Percentiles rank a stretch among this genome's conserved stretches.
Evolutionary conservation across 2,329 filamentous ascomycete genomes (phyloP).

Genomic region (Fusarium dimerum): DNA sequence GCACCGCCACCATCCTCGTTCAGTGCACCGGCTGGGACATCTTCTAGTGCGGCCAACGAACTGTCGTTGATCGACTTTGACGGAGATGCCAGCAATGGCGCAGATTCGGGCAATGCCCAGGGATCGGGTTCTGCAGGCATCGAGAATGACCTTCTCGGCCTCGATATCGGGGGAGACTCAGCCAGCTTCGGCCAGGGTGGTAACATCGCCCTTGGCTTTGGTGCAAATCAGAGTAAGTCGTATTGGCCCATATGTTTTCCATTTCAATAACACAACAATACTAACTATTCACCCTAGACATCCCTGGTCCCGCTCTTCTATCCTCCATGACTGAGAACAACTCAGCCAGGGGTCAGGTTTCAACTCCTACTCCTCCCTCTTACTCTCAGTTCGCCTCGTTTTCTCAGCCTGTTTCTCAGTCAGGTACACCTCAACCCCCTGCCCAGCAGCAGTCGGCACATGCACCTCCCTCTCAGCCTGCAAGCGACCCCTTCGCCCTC

Average conservation of each 20-base stretch:
- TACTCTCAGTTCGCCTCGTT: conserved; percentile 60
- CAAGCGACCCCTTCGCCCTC: conserved; percentile 55
- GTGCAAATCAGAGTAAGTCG: conserved; percentile 64
- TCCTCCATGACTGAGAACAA: conserved; percentile 64
- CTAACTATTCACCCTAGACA: conserved; percentile 45
- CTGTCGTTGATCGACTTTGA: conserved; percentile 94
- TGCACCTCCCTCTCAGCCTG: conserved; percentile 43
- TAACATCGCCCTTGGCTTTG: conserved; percentile 80
- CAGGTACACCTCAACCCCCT: conserved; percentile 54
- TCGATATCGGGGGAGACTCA: conserved; percentile 72
- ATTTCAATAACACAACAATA: neutral
- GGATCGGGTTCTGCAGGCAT: conserved; percentile 62
- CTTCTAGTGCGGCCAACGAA: conserved; percentile 58
- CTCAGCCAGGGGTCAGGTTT: conserved; percentile 51
- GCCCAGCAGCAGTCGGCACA: conserved; percentile 49
- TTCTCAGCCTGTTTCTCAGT: conserved; percentile 53
- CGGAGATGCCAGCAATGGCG: conserved; percentile 52
- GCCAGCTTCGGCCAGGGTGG: conserved; percentile 70
- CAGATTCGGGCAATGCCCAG: conserved; percentile 30
- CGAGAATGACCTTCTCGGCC: conserved; percentile 86
- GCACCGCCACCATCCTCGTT: conserved; percentile 57
- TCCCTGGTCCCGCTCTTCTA: conserved; percentile 64
- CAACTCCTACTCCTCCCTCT: conserved; percentile 46
- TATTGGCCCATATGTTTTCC: neutral
- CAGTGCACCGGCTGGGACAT: conserved; percentile 61